Evolutionary conservation across 345 rosid genomes (phyloP).

Genomic region (Ceriops zippeliana): DNA sequence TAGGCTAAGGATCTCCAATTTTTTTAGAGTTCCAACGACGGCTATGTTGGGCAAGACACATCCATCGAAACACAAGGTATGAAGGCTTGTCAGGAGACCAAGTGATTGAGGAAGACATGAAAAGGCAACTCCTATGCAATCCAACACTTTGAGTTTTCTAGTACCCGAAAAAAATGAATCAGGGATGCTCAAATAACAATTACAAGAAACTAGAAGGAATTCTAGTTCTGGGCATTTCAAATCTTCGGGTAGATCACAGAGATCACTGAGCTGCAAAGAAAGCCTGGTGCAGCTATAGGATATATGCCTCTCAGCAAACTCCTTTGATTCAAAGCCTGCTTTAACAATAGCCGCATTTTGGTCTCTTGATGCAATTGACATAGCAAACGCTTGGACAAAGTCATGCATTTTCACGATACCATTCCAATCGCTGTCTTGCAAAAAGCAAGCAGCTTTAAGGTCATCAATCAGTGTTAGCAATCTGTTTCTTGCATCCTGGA

Average conservation of each 20-base stretch:
- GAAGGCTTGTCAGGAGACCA: not conserved
- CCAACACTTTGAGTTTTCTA: not conserved
- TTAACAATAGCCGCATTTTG: not conserved
- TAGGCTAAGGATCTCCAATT: not conserved
- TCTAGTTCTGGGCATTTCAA: conserved; percentile 5
- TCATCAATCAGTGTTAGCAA: not conserved
- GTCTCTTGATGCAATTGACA: not conserved
- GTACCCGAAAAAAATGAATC: not conserved
- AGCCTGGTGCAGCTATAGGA: not conserved
- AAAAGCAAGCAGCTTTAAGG: conserved; percentile 3
- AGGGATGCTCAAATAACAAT: not conserved
- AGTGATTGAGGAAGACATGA: not conserved
- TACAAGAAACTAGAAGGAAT: not conserved
- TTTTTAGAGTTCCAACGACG: not conserved
- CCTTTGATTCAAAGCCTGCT: no score
- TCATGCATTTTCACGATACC: not conserved
- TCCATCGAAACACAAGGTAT: not conserved
- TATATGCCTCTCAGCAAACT: no score
- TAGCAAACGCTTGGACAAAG: not conserved
- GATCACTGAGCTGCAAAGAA: not conserved
- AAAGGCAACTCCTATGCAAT: not conserved
- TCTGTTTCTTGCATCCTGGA: conserved; percentile 1
- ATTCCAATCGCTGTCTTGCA: not conserved
- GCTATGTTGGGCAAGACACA: not conserved
- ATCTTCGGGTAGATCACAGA: not conserved